Base-by-base conservation (phyloP, 2,329 filamentous ascomycete species). In the Aspergillus aculeatinus region DNA sequence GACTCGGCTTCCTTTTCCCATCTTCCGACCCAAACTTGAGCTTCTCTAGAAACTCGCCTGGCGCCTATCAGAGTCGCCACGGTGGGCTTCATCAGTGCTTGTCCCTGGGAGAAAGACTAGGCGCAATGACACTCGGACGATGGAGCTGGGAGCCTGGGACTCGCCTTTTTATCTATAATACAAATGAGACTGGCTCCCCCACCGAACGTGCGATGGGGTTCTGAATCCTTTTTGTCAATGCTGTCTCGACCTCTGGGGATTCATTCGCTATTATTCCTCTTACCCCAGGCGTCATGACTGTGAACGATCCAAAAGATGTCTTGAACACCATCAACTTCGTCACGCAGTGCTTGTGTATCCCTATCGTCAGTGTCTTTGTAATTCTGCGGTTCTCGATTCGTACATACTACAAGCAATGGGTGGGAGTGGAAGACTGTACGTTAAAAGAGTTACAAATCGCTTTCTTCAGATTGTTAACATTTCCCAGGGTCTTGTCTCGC, bases 271-370 rank as follows among this genome's bases (percentile, higher is more conserved):
- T 19, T 16, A 44, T 19, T 6, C 16, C 6, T 2, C 2, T 44
- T 44, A 44, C 39, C 39, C 39, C 39, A 44, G 39, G 48, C 52
- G 42, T 47, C 42, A 55, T 72, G 70, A 62, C 54, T 25, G 59
- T 65, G 35, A 57, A 57, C 9, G 54, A 70, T 42, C 69, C 69
- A 6, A 58, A 61, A 14, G 71, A 74, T 68, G 64, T 64, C 19
- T 57, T 75, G 16, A 55, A 68, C 51, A 76, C 69, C 0, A 58
- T 76, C 49, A 76, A 73, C 59, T 56, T 76, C 2, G 68, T 75
- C 29, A 76, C 73, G 16, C 73, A 78, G 65, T 67, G 63, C 47
- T 64, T 77, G 12, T 77, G 72, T 59, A 72, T 77, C 48, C 69
- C 70, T 1, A 68, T 75, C n/a, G 66, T 71, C 19, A 68, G 70